Evolutionary conservation across 1,284 basidiomycete genomes (phyloP).

Genomic region (Tilletia setariae): DNA sequence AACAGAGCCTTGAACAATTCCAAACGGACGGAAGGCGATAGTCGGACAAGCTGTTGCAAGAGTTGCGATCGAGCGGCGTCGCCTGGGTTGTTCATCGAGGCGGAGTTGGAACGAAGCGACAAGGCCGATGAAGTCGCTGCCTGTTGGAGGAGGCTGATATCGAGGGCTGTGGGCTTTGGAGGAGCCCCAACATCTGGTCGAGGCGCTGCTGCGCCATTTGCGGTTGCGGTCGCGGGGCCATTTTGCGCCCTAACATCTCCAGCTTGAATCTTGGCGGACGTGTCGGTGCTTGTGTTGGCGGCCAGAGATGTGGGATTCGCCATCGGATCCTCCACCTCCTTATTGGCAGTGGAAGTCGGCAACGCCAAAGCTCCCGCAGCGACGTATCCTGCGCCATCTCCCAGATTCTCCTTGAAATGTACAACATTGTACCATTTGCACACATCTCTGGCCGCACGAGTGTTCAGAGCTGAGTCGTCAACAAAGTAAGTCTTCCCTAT

Average conservation of each 20-base stretch:
- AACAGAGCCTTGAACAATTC: neutral
- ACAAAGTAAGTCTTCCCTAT: conserved; percentile 43
- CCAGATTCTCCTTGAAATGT: conserved; percentile 25
- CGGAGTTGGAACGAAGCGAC: neutral
- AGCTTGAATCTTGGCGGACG: neutral
- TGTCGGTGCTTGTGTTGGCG: too few relatives aligned
- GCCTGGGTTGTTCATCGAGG: neutral
- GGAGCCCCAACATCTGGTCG: neutral
- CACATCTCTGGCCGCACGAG: conserved; percentile 40
- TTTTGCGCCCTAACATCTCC: neutral
- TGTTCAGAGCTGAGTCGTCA: conserved; percentile 49
- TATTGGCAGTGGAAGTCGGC: neutral
- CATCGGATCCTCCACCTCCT: neutral
- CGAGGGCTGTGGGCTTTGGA: conserved; percentile 4
- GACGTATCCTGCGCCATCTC: neutral
- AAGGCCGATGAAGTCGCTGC: conserved; percentile 2
- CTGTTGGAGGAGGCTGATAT: conserved; percentile 2
- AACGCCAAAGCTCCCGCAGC: neutral
- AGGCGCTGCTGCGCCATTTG: too few relatives aligned
- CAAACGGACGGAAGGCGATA: neutral
- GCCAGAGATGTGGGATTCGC: neutral
- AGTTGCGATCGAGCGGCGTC: conserved; percentile 11
- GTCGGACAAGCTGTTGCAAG: conserved; percentile 3
- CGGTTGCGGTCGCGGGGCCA: neutral
- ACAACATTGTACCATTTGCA: conserved; percentile 47